Evolutionary conservation across 768 basidiomycete species (phyloP).

Genomic region (Candolleomyces aberdarensis): DNA sequence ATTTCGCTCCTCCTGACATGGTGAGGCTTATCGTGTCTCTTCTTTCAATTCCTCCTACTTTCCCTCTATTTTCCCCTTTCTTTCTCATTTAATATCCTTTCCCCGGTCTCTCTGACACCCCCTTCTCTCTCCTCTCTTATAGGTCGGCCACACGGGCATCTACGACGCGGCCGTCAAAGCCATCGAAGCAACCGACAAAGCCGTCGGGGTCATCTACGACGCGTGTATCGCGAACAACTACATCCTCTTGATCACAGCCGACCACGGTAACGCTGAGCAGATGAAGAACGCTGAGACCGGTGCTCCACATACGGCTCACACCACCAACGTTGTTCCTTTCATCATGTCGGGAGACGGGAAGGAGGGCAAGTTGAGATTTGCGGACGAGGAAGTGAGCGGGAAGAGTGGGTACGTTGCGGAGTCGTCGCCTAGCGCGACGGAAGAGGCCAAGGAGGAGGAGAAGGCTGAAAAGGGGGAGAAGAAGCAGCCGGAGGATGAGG

Average conservation of each 20-base stretch:
- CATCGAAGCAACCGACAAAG: constrained; percentile 83
- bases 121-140: background rate
- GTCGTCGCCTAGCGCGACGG: constrained; percentile 30
- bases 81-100: no score
- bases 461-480: constrained; percentile 53
- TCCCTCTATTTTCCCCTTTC: background rate
- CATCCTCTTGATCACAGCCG: constrained; percentile 83
- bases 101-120: background rate
- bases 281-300: constrained; percentile 85
- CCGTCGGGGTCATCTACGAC: constrained; percentile 82
- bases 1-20: constrained; percentile 98
- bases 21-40: constrained; percentile 29
- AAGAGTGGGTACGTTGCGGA: constrained; percentile 26
- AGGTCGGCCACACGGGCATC: constrained; percentile 73
- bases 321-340: constrained; percentile 87
- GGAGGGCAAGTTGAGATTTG: constrained; percentile 50
- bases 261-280: constrained; percentile 95
- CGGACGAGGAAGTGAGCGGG: constrained; percentile 47
- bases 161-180: constrained; percentile 91
- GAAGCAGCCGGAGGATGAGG: constrained; percentile 35
- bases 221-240: constrained; percentile 87
- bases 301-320: constrained; percentile 89
- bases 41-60: background rate
- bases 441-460: constrained; percentile 34
- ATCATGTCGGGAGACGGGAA: constrained; percentile 63